A percentile compares a stretch with the other conserved stretches of the same genome.
Evolutionary conservation across 306 rosid species (phyloP).

Genomic region (Gleditsia sinensis): DNA sequence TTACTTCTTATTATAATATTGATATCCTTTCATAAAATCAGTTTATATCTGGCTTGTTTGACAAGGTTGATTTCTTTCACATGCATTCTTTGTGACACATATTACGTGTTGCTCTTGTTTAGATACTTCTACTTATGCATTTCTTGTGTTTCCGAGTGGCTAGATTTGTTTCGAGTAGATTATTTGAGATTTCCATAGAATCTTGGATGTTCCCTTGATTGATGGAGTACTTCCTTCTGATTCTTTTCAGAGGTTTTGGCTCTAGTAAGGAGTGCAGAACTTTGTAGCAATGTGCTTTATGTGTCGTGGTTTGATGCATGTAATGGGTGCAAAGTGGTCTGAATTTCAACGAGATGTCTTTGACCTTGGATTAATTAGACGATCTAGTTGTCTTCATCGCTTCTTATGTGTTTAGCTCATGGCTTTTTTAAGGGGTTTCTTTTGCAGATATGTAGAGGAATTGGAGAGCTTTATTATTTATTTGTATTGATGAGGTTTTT

Average conservation of each 20-base stretch:
- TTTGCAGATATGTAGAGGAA: neutral
- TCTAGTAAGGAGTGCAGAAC: neutral
- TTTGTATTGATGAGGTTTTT: constrained; percentile 11
- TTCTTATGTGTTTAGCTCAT: neutral
- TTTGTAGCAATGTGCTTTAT: neutral
- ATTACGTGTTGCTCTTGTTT: neutral
- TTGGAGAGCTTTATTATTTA: neutral
- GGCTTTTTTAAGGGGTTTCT: neutral
- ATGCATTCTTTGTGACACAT: constrained; percentile 11
- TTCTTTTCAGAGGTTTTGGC: neutral
- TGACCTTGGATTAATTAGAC: neutral
- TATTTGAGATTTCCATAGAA: neutral
- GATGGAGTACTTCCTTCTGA: neutral
- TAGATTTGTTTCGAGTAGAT: constrained; percentile 13
- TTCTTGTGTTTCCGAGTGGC: neutral
- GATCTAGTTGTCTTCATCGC: constrained; percentile 1
- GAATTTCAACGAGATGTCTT: neutral
- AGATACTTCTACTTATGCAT: neutral
- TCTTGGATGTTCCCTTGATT: neutral
- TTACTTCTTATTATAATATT: neutral
- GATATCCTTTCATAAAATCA: neutral
- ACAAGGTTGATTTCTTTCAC: neutral
- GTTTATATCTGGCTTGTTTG: neutral
- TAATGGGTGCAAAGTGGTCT: neutral
- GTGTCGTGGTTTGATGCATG: constrained; percentile 10